These are phyloP conservation scores for Phytophthora quininea DNA, from an alignment of 352 stramenopile genomes.

Conservation along the genomic window DNA sequence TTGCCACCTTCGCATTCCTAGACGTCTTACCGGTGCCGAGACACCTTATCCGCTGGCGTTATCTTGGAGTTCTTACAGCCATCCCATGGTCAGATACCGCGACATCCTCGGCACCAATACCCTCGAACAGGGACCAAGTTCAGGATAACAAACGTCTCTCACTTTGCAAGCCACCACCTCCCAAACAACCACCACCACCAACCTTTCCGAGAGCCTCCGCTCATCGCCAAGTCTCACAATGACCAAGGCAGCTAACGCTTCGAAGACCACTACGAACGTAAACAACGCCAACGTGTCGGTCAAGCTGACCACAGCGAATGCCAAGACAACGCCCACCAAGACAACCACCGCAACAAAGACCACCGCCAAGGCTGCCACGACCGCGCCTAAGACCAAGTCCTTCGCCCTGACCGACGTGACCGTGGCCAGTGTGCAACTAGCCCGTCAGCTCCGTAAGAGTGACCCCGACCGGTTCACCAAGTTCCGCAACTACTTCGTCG, in stretches of 20 bases:
- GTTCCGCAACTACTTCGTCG: constrained; percentile 28
- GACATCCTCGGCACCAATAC: no score
- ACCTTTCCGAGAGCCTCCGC: constrained; percentile 1
- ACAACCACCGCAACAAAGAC: neutral
- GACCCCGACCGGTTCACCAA: constrained; percentile 21
- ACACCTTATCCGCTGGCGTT: no score
- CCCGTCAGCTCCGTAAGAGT: constrained; percentile 23
- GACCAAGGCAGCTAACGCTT: constrained; percentile 6
- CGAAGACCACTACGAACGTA: neutral
- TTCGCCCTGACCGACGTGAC: constrained; percentile 14
- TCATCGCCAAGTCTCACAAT: constrained; percentile 1
- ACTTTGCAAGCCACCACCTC: constrained; percentile 18
- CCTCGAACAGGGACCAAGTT: no score
- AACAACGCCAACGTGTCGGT: constrained; percentile 13
- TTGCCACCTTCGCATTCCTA: no score
- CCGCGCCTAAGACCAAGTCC: constrained; percentile 3
- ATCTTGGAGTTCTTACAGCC: no score
- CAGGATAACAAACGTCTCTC: neutral
- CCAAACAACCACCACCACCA: constrained; percentile 4
- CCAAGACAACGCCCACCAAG: neutral
- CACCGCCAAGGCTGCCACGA: constrained; percentile 1
- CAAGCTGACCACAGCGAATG: neutral
- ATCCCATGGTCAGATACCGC: no score
- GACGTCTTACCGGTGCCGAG: no score
- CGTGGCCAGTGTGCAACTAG: constrained; percentile 14